Percentiles rank a stretch among this genome's conserved stretches.
These are phyloP conservation scores for Cyberlindnera petersonii DNA, from an alignment of 805 yeast species.

Conservation along the genomic window DNA sequence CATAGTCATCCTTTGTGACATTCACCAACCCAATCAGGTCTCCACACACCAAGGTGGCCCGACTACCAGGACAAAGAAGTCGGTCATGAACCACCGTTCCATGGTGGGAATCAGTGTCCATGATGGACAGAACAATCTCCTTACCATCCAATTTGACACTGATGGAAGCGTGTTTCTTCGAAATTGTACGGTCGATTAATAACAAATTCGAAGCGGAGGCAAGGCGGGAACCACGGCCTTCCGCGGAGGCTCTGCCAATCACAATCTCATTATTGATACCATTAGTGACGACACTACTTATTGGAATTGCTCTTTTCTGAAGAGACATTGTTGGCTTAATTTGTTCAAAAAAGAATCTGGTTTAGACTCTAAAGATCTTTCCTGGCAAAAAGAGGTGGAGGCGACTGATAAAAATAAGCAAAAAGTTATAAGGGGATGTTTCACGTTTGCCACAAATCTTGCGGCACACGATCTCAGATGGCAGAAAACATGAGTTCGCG, in stretches of 20 bases:
- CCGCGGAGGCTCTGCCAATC: constrained; percentile 2
- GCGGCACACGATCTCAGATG: neutral
- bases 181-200: constrained; percentile 7
- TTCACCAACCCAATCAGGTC: constrained; percentile 14
- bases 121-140: neutral
- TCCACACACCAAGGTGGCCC: constrained; percentile 2
- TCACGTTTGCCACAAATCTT: neutral
- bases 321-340: neutral
- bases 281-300: neutral
- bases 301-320: neutral
- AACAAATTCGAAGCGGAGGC: constrained; percentile 4
- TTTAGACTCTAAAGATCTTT: no score
- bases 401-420: no score
- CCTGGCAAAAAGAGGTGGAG: no score
- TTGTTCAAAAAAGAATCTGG: no score
- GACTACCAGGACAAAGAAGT: neutral
- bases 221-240: constrained; percentile 1
- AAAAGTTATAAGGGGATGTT: neutral
- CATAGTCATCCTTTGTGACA: neutral
- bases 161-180: constrained; percentile 3
- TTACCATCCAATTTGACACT: neutral
- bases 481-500: constrained; percentile 5
- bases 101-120: constrained; percentile 8
- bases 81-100: constrained; percentile 11
- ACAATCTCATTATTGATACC: neutral